Base-by-base conservation (phyloP, 2,329 filamentous ascomycete species). In the Fusarium sp. region DNA sequence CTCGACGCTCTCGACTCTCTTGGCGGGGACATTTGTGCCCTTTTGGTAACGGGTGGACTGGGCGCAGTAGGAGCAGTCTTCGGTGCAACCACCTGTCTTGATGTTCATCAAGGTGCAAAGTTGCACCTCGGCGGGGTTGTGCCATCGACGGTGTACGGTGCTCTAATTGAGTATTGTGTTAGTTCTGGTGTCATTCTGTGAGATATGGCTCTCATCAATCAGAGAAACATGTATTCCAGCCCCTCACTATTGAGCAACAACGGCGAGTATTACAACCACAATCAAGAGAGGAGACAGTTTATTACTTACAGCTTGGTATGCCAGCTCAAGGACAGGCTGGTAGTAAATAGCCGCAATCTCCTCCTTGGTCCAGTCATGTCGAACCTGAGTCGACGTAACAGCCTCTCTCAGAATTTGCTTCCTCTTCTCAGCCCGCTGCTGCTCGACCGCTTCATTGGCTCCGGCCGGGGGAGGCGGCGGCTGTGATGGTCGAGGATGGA, bases 91-190 rank as follows among this genome's bases (percentile, higher is more conserved):
- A 54, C 94, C 94, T 11, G 93, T 96, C 78, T 97, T 97, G 83
- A 97, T 97, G 84, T 96, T 97, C 92, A 97, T 96, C 59, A 97
- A 84, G 0, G 94, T 97, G 82, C 94, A 97, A 80, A 97, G 91
- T 80, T 97, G 94, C 66, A 97, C 92, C 27, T 92, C 90, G 45
- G 89, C 85, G 9, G 94, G 92, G 75, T 92, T 87, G 80, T 97
- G 94, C 82, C 96, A 96, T 72, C 91, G 90, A 43, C 93, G 90
- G 80, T 97, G 94, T 58, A 97, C 82, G 35, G 85, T 87, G 69
- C 88, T 89, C 93, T 96, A 69, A 31, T 74, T 68, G 31, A 51
- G 8, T 42, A 13, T 35, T 31, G 45, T 50, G 67, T 75, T 35
- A 72, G 64, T 59, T 36, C 47, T 49, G 43, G 36, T 49, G 39